Base-by-base conservation (phyloP, 2,329 filamentous ascomycete species). In the Exophiala calicioides region DNA sequence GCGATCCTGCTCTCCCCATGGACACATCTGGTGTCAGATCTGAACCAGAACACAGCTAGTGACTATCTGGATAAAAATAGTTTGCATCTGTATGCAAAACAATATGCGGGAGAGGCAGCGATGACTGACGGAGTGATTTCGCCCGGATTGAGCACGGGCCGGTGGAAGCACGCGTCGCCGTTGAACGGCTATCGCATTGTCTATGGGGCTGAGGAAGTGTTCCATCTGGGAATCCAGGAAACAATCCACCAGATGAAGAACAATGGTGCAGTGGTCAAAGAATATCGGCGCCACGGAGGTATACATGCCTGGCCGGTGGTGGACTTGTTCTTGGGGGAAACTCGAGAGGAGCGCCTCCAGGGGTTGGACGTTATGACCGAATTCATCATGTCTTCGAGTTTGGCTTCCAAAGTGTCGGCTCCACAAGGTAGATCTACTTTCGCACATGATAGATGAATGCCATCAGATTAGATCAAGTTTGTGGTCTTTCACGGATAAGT, bases 241-340 rank as follows among this genome's bases (percentile, higher is more conserved):
- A 69, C 89, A 50, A 70, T 86, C 9, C 65, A 67, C 9, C 66
- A 78, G 21, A 70, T 88, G 46, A 70, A 73, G 47, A 74, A 73
- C 38, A 76, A 10, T 76, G 76, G 3, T 66, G 80, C 24, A 64
- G 75, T 27, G 74, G 85, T n/a, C 71, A 75, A 43, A 74, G 73
- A 44, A 72, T 79, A 58, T 34, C 79, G 81, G 60, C 81, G 87
- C 56, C 68, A 74, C 20, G 84, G 80, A 10, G 83, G 81, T 2
- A 83, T 93, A 47, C 88, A 94, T 65, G 88, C 84, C 8, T 94
- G 88, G 89, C 87, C 88, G 0, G 84, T 94, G 15, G 85, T 84
- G 7, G 72, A 72, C 52, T 61, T 82, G 13, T 83, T 81, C 61
- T 59, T 82, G 16, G 74, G 74, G 5, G 70, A 72, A 44, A 70